These are phyloP conservation scores for Cladophialophora chaetospira DNA, from an alignment of 2,329 filamentous ascomycete genomes.

Conservation along the genomic window DNA sequence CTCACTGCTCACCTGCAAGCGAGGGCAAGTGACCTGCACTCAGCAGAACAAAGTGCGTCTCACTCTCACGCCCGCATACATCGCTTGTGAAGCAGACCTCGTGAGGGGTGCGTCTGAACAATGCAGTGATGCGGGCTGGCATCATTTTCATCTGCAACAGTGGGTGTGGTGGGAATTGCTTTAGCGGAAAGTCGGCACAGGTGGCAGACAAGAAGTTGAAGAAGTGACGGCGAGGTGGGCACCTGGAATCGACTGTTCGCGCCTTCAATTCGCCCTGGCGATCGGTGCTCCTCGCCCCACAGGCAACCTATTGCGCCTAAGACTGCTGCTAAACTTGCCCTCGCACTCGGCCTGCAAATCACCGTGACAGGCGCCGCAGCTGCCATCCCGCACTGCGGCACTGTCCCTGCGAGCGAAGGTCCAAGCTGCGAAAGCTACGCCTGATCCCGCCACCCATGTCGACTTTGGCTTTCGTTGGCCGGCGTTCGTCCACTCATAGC, in stretches of 20 bases:
- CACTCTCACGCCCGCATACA: background rate
- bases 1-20: background rate
- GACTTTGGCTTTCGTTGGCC: background rate
- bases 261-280: constrained; percentile 20
- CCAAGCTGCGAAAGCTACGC: constrained; percentile 16
- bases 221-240: background rate
- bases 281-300: constrained; percentile 11
- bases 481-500: constrained; percentile 14
- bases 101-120: constrained; percentile 6
- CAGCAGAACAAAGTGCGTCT: background rate
- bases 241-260: background rate
- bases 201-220: constrained; percentile 3
- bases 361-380: constrained; percentile 3
- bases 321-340: constrained; percentile 6
- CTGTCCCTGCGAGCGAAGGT: background rate
- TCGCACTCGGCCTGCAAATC: constrained; percentile 12
- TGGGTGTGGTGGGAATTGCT: constrained; percentile 7
- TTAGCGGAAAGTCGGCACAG: constrained; percentile 27
- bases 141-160: background rate
- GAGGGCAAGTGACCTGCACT: background rate
- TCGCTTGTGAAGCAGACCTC: background rate
- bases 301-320: constrained; percentile 7
- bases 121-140: background rate
- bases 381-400: constrained; percentile 21
- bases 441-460: constrained; percentile 18